These are phyloP conservation scores for Mallotus repandus DNA, from an alignment of 441 rosid genomes.

Conservation along the genomic window DNA sequence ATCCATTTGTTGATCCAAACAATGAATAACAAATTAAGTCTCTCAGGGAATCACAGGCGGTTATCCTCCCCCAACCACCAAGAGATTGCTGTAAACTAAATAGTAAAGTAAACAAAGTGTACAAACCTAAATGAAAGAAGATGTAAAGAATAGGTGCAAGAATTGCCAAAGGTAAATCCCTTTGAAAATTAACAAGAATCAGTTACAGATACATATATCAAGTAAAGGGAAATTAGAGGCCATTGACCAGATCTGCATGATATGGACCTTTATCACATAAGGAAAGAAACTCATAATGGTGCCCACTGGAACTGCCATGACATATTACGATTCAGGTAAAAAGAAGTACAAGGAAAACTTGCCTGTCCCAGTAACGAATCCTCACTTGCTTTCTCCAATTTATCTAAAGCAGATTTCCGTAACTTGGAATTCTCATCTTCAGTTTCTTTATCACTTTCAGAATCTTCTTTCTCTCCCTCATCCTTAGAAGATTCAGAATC, in stretches of 20 bases:
- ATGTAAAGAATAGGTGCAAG: slow-evolving; percentile 18
- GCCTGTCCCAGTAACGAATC: slow-evolving; percentile 91
- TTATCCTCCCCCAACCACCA: background rate
- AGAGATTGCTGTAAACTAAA: background rate
- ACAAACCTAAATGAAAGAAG: slow-evolving; percentile 5
- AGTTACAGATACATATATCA: background rate
- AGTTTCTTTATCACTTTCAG: slow-evolving; percentile 50
- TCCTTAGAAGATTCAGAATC: slow-evolving; percentile 20
- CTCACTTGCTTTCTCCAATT: slow-evolving; percentile 81
- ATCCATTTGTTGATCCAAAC: background rate
- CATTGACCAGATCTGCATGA: background rate
- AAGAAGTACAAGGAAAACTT: slow-evolving; percentile 29
- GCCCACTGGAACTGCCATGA: background rate
- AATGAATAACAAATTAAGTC: background rate
- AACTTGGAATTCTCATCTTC: slow-evolving; percentile 41
- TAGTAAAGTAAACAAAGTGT: slow-evolving; percentile 6
- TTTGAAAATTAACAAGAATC: background rate
- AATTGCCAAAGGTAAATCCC: background rate
- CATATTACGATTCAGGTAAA: background rate
- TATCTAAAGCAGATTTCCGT: slow-evolving; percentile 69
- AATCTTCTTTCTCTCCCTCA: slow-evolving; percentile 47
- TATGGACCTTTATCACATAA: slow-evolving; percentile 7
- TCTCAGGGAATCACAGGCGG: background rate
- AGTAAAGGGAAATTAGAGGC: background rate
- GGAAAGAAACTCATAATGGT: background rate